These are phyloP conservation scores for Didymella exigua DNA, from an alignment of 2,329 filamentous ascomycete genomes.

Conservation along the genomic window DNA sequence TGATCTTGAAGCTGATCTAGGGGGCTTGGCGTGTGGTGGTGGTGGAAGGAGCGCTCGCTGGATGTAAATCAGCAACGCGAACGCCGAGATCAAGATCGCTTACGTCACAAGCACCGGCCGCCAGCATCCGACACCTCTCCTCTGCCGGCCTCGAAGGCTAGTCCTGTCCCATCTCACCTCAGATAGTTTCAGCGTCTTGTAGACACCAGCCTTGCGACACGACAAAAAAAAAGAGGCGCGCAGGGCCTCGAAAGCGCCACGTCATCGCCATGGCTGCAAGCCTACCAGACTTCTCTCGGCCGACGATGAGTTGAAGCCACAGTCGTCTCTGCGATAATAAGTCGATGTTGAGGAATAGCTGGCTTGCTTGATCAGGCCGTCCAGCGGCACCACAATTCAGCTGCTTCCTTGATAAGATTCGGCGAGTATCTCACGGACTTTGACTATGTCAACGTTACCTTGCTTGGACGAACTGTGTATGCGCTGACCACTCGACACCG, in stretches of 20 bases:
- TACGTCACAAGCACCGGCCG: not conserved
- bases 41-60: not conserved
- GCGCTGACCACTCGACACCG: not conserved
- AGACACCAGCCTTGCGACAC: not conserved
- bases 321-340: not conserved
- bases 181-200: not conserved
- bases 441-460: not conserved
- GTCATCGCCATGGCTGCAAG: not conserved
- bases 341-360: not conserved
- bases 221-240: not conserved
- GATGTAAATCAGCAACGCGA: not conserved
- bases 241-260: not conserved
- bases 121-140: not conserved
- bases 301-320: not conserved
- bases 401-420: too few species aligned
- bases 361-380: not conserved
- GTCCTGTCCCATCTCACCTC: not conserved
- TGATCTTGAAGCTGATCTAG: not conserved
- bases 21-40: not conserved
- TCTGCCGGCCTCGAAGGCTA: not conserved
- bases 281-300: not conserved
- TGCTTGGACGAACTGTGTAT: too few species aligned
- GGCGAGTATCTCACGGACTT: not conserved
- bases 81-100: not conserved
- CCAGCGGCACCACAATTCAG: too few species aligned